phyloP scores from a whole-genome alignment of 139 green algal genomes.

The Edaphochlamys debaryana region DNA sequence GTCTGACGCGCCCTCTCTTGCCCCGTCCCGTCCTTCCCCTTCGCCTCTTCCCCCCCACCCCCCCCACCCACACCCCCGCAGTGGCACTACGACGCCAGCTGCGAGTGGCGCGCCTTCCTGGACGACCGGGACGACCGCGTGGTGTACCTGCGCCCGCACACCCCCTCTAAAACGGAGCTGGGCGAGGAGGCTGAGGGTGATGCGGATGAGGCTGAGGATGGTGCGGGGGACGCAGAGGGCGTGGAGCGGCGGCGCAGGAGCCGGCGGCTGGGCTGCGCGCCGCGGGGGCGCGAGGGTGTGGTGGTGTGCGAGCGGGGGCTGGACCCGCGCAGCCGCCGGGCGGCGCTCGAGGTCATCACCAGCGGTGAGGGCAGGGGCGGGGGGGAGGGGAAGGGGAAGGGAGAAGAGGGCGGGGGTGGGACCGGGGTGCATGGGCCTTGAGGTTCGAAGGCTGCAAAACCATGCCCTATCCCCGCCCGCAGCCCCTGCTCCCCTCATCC shows the following conservation, averaged over 20 bases:
- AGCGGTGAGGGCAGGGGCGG: background rate
- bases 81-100: constrained; percentile 1
- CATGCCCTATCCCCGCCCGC: too few relatives aligned
- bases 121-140: background rate
- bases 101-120: background rate
- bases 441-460: too few relatives aligned
- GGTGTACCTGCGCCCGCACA: too few relatives aligned
- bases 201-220: too few relatives aligned
- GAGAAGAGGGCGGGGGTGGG: background rate
- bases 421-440: too few relatives aligned
- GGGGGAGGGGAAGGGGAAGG: background rate
- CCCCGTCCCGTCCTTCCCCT: too few relatives aligned
- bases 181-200: too few relatives aligned
- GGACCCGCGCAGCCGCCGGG: background rate
- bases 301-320: background rate
- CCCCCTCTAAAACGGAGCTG: too few relatives aligned
- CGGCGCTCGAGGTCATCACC: background rate
- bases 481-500: too few relatives aligned
- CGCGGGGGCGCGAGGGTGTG: background rate
- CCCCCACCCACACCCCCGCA: background rate
- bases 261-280: background rate
- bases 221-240: too few relatives aligned
- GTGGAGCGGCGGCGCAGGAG: background rate
- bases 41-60: background rate
- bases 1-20: too few relatives aligned